Base-by-base conservation (phyloP, 306 rosid genomes). In the Cicer arietinum region DNA sequence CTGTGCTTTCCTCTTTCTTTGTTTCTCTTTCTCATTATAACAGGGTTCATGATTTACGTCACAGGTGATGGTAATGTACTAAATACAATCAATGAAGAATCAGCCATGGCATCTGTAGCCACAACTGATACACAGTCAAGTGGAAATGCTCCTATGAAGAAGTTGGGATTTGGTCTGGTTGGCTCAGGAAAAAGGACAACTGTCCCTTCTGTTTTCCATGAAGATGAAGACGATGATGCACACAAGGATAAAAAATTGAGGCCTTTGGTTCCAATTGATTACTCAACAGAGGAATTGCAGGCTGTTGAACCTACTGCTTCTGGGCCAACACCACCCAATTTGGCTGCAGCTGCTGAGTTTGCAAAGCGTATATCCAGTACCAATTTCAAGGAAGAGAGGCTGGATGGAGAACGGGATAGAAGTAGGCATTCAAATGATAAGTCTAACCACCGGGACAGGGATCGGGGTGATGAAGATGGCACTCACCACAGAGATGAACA, bases 291-390 rank as follows among this genome's bases (percentile, higher is more conserved):
- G 81, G 99, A 95, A 76, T 84, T 95, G 74, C 90, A 92, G 87
- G 99, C 93, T 46, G 96, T 90, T 57, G 97, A 92, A 78, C 85
- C 85, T 48, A 46, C 88, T 46, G 81, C 65, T 44, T 79, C 96
- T 80, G 98, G 90, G 60, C 83, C 90, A 82, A 71, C 91, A 10
- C 90, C 91, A 6, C 76, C 96, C 67, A 92, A 95, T 89, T 86
- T 95, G 89, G 98, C 85, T 77, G 98, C 99, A 30, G 99, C 99
- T n/a, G 97, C 98, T 8, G 99, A 95, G 81, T 92, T 95, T 73
- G 99, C 99, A 1, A 95, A 92, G 81, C 99, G 90, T 46, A 73
- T 95, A 84, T 89, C 99, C 61, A 84, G 68, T 75, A 86, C 84
- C 56, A 87, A 89, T 81, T 78, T 90, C 80, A 92, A 87, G 84